Evolutionary conservation across 2,329 filamentous ascomycete species (phyloP).

Genomic region (Penicillium sp.): DNA sequence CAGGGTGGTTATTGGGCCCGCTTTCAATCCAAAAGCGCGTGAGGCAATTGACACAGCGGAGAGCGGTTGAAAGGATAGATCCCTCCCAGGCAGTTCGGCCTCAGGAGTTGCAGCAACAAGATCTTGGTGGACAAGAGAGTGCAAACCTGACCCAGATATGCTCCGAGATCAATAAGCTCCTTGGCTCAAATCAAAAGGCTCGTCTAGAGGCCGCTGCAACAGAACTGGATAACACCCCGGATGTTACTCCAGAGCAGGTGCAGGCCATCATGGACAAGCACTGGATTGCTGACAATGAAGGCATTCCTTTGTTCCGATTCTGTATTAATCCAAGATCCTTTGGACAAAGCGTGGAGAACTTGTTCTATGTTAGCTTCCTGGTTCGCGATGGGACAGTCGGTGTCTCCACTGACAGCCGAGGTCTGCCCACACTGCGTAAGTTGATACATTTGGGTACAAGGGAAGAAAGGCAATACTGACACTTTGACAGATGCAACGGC

Average conservation of each 20-base stretch:
- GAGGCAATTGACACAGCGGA: slow-evolving; percentile 69
- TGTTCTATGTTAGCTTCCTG: slow-evolving; percentile 95
- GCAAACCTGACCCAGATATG: slow-evolving; percentile 79
- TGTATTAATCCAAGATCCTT: slow-evolving; percentile 89
- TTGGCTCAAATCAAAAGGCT: slow-evolving; percentile 50
- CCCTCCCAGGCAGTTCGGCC: slow-evolving; percentile 70
- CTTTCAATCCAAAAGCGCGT: slow-evolving; percentile 84
- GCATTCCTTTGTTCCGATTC: slow-evolving; percentile 80
- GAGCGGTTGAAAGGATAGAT: slow-evolving; percentile 67
- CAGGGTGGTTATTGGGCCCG: slow-evolving; percentile 84
- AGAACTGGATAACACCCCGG: slow-evolving; percentile 36
- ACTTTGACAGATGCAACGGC: slow-evolving; percentile 44
- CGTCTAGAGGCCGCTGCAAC: slow-evolving; percentile 52
- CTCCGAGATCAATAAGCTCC: slow-evolving; percentile 66
- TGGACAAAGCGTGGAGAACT: slow-evolving; percentile 91
- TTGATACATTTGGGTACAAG: slow-evolving; percentile 18
- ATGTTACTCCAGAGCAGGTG: slow-evolving; percentile 41
- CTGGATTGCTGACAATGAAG: slow-evolving; percentile 67
- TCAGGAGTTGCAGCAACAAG: slow-evolving; percentile 72
- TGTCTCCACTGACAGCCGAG: slow-evolving; percentile 71
- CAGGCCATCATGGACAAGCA: slow-evolving; percentile 63
- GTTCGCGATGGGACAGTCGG: slow-evolving; percentile 81
- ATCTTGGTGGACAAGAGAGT: slow-evolving; percentile 74
- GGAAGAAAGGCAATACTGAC: slow-evolving; percentile 9
- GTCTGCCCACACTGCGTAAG: slow-evolving; percentile 79